phyloP scores from a whole-genome alignment of 2,329 filamentous ascomycete genomes.

The Nemania bipapillata region DNA sequence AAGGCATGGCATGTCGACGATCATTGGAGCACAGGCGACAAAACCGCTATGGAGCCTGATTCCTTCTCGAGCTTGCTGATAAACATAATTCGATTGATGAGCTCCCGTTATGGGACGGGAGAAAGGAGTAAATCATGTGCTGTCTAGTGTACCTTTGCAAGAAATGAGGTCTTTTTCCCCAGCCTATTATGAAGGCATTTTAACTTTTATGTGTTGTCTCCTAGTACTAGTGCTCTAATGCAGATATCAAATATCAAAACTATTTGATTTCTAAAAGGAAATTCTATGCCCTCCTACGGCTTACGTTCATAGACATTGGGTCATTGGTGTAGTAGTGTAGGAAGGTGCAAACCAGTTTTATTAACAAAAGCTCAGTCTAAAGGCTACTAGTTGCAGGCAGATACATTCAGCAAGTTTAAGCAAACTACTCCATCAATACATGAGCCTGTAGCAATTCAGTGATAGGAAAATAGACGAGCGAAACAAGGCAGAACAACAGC shows the following conservation, averaged over 20 bases:
- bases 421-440: slow-evolving; percentile 1
- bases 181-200: slow-evolving; percentile 47
- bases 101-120: slow-evolving; percentile 38
- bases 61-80: slow-evolving; percentile 15
- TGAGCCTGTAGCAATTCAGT: not conserved
- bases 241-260: slow-evolving; percentile 65
- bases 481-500: not conserved
- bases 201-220: slow-evolving; percentile 54
- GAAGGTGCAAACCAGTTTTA: not conserved
- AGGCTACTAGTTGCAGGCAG: not conserved
- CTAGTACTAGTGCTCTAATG: slow-evolving; percentile 71
- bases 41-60: slow-evolving; percentile 14
- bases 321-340: not conserved
- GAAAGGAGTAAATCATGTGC: slow-evolving; percentile 41
- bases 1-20: slow-evolving; percentile 45
- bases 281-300: not conserved
- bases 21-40: slow-evolving; percentile 24
- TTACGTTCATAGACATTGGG: not conserved
- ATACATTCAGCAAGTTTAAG: not conserved
- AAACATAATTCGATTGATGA: slow-evolving; percentile 39
- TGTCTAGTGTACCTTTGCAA: slow-evolving; percentile 46
- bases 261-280: slow-evolving; percentile 42
- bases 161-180: slow-evolving; percentile 48
- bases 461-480: not conserved
- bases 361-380: slow-evolving; percentile 11